Evolutionary conservation across 345 rosid genomes (phyloP), one percentile per base, ranked within the genome.

Genomic region (Excoecaria cochinchinensis): DNA sequence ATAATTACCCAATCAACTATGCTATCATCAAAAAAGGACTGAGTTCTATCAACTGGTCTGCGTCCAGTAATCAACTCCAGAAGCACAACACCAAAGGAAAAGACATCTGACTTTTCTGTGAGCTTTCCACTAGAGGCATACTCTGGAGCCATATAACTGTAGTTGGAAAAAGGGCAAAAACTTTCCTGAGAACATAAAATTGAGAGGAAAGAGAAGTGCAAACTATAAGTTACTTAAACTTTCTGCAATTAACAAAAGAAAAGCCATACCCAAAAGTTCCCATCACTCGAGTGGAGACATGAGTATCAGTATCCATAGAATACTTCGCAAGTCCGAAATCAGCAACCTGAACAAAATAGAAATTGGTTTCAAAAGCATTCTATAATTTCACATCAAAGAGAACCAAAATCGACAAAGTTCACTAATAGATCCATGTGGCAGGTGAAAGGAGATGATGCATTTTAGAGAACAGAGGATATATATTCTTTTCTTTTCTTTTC

Each of bases 51-150:
- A 56, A 79, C 64, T 55, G 82, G 82, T 25, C 72, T 75, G 6
- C 68, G 72, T 10, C 82, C 82, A 21, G 73, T 75, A 31, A 79
- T 71, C 76, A 79, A 66, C 72, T 79, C 76, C 53, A 79, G 75
- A n/a, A 79, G 79, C 69, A 79, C 82, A 75, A 79, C 82, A 15
- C 82, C 82, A 38, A 75, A 79, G 76, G 82, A 79, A 71, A 75
- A 79, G 76, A 79, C 78, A 71, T 79, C 82, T 21, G 82, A 79
- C 67, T 75, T 79, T 4, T 66, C 78, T 14, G 82, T 79, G 31
- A 79, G 82, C 62, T 71, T 79, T 65, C 82, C 82, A 39, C 79
- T 42, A n/a, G 82, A 75, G 8, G 82, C 79, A 71, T 79, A 79
- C 63, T 79, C 82, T 79, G 82, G 82, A 39, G 82, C 82, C 79